A percentile compares a stretch with the other conserved stretches of the same genome.
Conservation (phyloP, 768 basidiomycete species). For the Punctularia strigosozonata region DNA sequence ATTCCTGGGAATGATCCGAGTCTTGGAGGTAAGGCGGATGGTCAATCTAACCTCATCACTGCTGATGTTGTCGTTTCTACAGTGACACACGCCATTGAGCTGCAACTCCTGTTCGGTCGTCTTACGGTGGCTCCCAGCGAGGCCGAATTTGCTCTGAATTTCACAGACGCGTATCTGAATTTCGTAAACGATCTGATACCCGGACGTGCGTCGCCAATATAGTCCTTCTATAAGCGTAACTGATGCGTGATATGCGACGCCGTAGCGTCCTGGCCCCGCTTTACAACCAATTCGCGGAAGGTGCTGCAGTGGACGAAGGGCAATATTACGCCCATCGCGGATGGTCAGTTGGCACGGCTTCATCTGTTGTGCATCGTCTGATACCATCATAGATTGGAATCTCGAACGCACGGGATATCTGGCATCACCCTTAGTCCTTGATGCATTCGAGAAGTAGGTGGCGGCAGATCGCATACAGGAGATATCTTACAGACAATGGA, state of each 20-base stretch:
- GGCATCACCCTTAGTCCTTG: neutral
- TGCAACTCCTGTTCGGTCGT: conserved; percentile 34
- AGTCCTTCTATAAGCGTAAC: neutral
- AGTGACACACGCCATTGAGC: conserved; percentile 37
- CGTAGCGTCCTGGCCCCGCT: conserved; percentile 37
- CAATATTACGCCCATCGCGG: conserved; percentile 42
- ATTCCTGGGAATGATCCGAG: conserved; percentile 36
- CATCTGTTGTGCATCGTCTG: neutral
- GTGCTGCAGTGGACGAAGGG: conserved; percentile 39
- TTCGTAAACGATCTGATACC: conserved; percentile 43
- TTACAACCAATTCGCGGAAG: conserved; percentile 18
- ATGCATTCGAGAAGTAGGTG: neutral
- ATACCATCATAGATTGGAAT: neutral
- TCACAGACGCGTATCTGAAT: conserved; percentile 38
- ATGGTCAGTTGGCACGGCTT: conserved; percentile 28
- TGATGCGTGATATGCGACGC: neutral
- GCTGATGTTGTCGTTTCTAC: neutral
- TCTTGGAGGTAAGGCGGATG: conserved; percentile 28
- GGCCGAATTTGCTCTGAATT: conserved; percentile 28
- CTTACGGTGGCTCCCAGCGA: conserved; percentile 30
- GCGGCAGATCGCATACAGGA: too few relatives aligned
- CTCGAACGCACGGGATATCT: neutral
- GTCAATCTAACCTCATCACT: neutral
- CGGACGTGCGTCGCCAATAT: conserved; percentile 22
- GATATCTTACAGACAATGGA: too few relatives aligned